Base-by-base conservation (phyloP, 768 basidiomycete species). In the Fibroporia radiculosa region DNA sequence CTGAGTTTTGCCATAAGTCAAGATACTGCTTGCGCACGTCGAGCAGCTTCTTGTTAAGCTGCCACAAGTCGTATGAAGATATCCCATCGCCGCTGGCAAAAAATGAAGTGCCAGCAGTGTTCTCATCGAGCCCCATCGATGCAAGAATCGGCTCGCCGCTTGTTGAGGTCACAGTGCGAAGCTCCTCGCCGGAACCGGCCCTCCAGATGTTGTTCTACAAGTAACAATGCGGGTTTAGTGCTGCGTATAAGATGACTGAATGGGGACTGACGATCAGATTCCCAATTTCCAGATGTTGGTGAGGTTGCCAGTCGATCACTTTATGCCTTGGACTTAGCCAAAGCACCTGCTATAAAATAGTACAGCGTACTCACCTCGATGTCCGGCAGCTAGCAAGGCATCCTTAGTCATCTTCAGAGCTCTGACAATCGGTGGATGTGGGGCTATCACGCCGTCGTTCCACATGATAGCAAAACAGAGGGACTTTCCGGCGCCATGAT, bases 241-340 rank as follows among this genome's bases (percentile, higher is more conserved):
- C 18, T 28, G 27, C 19, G 16, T 23, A 6, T 16, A 14, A 25
- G 18, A 20, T 27, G 16, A 31, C 6, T 20, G 14, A 25, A 51
- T 23, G n/a, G 25, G 27, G 18, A 28, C 73, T 49, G 54, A 80
- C 79, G 16, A 67, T 54, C 11, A 58, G 57, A 1, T 64, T 49
- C 38, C 56, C 57, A 2, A 84, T 65, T 44, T 75, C 72, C 6
- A 48, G 45, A 50, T 83, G 79, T 25, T 78, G 70, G 29, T 69
- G 56, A 0, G 79, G 76, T 28, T 69, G 61, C 84, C 84, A 90
- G 40, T 84, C 76, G 40, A 89, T 70, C 14, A 88, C 87, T 34
- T 19, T 19, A n/a, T 10, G 28, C 18, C 4, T 6, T n/a, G 3
- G n/a, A n/a, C n/a, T n/a, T n/a, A n/a, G n/a, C n/a, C n/a, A 31